Percentiles rank a stretch among this genome's conserved stretches.
Evolutionary conservation across 208 protist genomes (phyloP).

Genomic region (Leishmania martiniquensis): DNA sequence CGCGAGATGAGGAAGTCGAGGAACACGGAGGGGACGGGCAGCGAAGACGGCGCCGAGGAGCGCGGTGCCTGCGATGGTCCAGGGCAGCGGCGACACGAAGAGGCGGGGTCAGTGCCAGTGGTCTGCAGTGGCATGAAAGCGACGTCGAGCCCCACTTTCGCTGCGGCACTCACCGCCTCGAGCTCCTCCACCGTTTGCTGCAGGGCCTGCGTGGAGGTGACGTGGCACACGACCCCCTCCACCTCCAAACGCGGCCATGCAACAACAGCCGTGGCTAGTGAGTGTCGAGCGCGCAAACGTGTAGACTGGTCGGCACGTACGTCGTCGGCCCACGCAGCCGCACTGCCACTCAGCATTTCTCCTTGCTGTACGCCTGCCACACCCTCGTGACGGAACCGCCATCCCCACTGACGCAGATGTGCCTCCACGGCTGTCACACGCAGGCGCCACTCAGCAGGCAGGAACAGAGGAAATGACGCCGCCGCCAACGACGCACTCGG

Average conservation of each 20-base stretch:
- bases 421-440: constrained; percentile 43
- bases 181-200: constrained; percentile 65
- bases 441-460: constrained; percentile 43
- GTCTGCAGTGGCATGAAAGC: neutral
- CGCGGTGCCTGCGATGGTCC: neutral
- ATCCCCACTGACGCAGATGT: constrained; percentile 66
- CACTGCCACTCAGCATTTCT: neutral
- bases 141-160: neutral
- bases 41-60: neutral
- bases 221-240: constrained; percentile 43
- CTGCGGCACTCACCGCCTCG: constrained; percentile 19
- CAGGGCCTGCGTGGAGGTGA: constrained; percentile 45
- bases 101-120: neutral
- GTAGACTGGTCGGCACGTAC: neutral
- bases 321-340: neutral
- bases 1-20: constrained; percentile 74
- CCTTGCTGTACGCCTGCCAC: neutral
- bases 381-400: constrained; percentile 49
- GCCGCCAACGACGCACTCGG: neutral
- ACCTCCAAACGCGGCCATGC: constrained; percentile 60
- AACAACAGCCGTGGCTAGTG: constrained; percentile 21
- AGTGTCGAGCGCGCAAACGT: neutral
- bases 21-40: constrained; percentile 56
- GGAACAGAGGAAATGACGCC: constrained; percentile 20
- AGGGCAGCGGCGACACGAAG: neutral